phyloP scores from a whole-genome alignment of 805 yeast species.

The Candida incommunis region DNA sequence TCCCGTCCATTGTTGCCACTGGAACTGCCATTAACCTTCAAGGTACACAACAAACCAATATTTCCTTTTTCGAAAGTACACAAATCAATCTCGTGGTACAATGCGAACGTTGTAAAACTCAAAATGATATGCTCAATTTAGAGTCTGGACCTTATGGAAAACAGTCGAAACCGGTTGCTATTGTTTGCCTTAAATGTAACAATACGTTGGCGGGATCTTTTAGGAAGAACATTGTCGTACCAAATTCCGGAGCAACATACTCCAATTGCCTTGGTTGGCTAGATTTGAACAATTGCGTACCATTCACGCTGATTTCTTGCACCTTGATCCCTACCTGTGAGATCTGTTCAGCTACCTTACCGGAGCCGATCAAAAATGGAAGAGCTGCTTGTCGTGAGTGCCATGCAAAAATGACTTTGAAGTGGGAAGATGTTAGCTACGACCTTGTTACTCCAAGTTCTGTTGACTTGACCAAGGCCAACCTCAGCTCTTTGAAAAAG shows the following conservation, averaged over 20 bases:
- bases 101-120: constrained; percentile 25
- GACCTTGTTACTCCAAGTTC: constrained; percentile 19
- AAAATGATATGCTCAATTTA: constrained; percentile 20
- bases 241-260: constrained; percentile 12
- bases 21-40: constrained; percentile 24
- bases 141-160: constrained; percentile 22
- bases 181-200: constrained; percentile 22
- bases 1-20: constrained; percentile 6
- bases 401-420: constrained; percentile 21
- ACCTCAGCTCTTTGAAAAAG: constrained; percentile 7
- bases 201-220: constrained; percentile 21
- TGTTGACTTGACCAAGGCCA: constrained; percentile 8
- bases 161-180: constrained; percentile 18
- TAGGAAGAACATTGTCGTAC: constrained; percentile 21
- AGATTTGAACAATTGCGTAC: constrained; percentile 25
- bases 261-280: constrained; percentile 22
- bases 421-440: constrained; percentile 21
- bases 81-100: constrained; percentile 21
- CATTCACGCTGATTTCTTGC: constrained; percentile 23
- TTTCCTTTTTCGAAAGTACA: constrained; percentile 22
- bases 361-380: constrained; percentile 18
- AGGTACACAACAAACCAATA: constrained; percentile 18
- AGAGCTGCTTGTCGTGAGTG: constrained; percentile 23
- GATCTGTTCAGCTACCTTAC: constrained; percentile 17
- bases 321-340: constrained; percentile 24